Conservation (phyloP, 306 rosid species). For the Cyclanthera cordifolia region DNA sequence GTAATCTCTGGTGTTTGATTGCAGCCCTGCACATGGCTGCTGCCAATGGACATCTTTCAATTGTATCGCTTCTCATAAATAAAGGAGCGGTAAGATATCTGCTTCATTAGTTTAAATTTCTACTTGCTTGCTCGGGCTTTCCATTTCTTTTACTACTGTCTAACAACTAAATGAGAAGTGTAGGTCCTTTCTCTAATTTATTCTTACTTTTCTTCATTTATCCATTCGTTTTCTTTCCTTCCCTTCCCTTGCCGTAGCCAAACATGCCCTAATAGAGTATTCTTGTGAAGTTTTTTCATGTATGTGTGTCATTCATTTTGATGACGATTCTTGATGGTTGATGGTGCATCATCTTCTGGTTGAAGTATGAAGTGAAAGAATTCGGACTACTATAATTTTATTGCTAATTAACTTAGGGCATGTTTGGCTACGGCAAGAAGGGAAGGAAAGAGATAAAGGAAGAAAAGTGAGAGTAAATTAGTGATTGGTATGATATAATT, state of each 20-base stretch:
- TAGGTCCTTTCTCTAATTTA: not conserved
- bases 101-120: not conserved
- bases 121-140: not conserved
- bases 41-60: slow-evolving; percentile 69
- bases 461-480: too few species aligned
- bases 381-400: not conserved
- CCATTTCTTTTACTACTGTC: not conserved
- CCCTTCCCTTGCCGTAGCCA: too few species aligned
- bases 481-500: too few species aligned
- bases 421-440: too few species aligned
- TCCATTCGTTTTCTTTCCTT: too few species aligned
- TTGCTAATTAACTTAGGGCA: not conserved
- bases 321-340: not conserved
- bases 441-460: too few species aligned
- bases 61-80: slow-evolving; percentile 56
- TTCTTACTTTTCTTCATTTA: too few species aligned
- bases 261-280: not conserved
- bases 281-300: not conserved
- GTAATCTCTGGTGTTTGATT: slow-evolving; percentile 11
- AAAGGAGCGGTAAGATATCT: slow-evolving; percentile 52
- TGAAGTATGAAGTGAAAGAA: not conserved
- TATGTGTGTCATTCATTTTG: not conserved
- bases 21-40: slow-evolving; percentile 94
- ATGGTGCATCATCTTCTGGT: not conserved
- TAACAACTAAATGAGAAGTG: too few species aligned